Evolutionary conservation across 2,329 filamentous ascomycete species (phyloP), one percentile per base, ranked within the genome.

Genomic region (Cladobotryum protrusum): DNA sequence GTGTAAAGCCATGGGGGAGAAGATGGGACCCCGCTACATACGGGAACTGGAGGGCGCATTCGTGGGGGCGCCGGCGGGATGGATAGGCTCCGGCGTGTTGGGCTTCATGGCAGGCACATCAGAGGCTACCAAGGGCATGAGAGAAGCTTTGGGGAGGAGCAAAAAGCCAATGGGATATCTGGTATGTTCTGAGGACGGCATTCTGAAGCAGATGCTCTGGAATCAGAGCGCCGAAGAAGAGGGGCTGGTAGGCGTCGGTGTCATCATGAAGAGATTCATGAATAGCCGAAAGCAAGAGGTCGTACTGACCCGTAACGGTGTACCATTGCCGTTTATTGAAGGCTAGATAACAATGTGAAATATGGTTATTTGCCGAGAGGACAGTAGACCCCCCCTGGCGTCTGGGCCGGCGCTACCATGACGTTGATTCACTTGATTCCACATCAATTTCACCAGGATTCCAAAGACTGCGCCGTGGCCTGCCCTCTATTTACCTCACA

Each of bases 41-140:
- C 79, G 87, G n/a, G 87, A 92, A 68, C 75, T 92, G 3, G 87
- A 89, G 62, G 92, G 92, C 3, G 81, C 89, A 0, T 86, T 93
- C 61, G 75, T 76, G 1, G 83, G 82, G 12, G 86, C 87, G 6
- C 90, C 89, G 1, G 70, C 77, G 0, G 85, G 84, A 0, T 95
- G 87, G 87, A 74, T 82, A 47, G 80, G 78, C 0, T 64, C 72
- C 1, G 75, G 78, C 13, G 82, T 87, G 5, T 64, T 96, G 33
- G 91, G 82, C 0, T 61, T 96, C 14, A 67, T 96, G 48, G 85
- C 87, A 19, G 78, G 82, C 3, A 81, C 84, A 55, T 74, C 77
- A 53, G 74, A 82, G 47, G 86, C 89, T 32, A 95, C 90, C 0
- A 86, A 82, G 61, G 92, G 91, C 1, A 82, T 95, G 3, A 72